phyloP scores from a whole-genome alignment of 768 basidiomycete species.

The Pluteus cervinus region DNA sequence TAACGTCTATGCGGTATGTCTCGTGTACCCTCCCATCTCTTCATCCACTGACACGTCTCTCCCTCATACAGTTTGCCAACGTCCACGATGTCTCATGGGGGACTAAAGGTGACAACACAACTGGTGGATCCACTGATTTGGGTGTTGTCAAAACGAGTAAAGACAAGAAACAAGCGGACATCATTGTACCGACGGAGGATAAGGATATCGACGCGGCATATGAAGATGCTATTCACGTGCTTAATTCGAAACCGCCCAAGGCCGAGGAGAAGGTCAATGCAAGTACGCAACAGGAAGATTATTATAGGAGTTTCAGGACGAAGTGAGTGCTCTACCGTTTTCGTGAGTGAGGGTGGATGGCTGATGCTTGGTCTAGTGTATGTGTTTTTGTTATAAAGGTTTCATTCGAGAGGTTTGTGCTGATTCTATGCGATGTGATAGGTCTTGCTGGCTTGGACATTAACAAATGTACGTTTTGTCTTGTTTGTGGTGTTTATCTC shows the following conservation, averaged over 20 bases:
- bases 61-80: constrained; percentile 61
- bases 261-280: constrained; percentile 56
- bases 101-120: constrained; percentile 91
- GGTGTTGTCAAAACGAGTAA: constrained; percentile 68
- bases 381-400: constrained; percentile 15
- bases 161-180: constrained; percentile 81
- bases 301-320: constrained; percentile 84
- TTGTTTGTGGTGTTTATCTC: background rate
- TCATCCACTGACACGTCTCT: constrained; percentile 3
- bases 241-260: constrained; percentile 75
- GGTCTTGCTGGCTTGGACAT: constrained; percentile 84
- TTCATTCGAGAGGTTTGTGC: constrained; percentile 3
- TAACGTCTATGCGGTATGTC: constrained; percentile 77
- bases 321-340: constrained; percentile 47
- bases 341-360: background rate
- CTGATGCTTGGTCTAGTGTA: constrained; percentile 20
- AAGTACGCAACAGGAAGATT: constrained; percentile 72
- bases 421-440: constrained; percentile 16
- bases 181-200: constrained; percentile 78
- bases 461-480: constrained; percentile 63
- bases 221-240: constrained; percentile 82
- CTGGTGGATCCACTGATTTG: constrained; percentile 74
- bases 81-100: constrained; percentile 95
- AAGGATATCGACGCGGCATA: constrained; percentile 88
- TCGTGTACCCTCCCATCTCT: background rate